Base-by-base conservation (phyloP, 1,284 basidiomycete genomes). In the Irpex rosettiformis region DNA sequence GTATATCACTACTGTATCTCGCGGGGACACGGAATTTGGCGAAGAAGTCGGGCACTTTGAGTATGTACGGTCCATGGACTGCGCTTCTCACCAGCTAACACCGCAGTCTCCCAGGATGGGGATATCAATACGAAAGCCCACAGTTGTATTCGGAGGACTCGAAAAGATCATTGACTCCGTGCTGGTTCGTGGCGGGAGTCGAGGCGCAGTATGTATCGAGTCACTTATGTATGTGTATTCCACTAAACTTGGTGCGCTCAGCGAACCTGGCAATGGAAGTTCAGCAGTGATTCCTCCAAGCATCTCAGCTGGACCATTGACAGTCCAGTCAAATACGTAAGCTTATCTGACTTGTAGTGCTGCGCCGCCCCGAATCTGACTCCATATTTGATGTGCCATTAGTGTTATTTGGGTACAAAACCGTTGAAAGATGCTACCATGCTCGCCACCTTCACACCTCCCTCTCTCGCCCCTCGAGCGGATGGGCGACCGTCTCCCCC, bases 1-100 rank as follows among this genome's bases (percentile, higher is more conserved):
- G 2, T 71, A 67, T 54, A 73, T 76, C 42, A 78, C 77, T 4
- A 69, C 71, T 7, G 55, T 79, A 16, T 65, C 66, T n/a, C 68
- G 70, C 28, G 72, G 72, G 5, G 70, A 62, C 5, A 68, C 65
- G 2, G 69, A 69, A 24, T 54, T 65, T 29, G 75, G 74, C 1
- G 67, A 72, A 22, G 60, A 65, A 30, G 69, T 78, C 11, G 74
- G 68, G 7, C 73, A 76, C 43, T 77, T 77, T 62, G 75, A 77
- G 76, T 77, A 72, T 58, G 58, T 62, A 27, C 18, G 8, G 16
- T 52, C 37, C 43, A 40, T 29, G 3, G 10, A 24, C 11, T n/a
- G 43, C 13, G 43, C 16, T 22, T 16, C 43, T 22, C 43, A n/a
- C 16, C n/a, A n/a, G n/a, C 6, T 45, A 45, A 22, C 16, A 27